Conservation (phyloP, 129 eudicot genomes). For the Scalesia atractyloides region DNA sequence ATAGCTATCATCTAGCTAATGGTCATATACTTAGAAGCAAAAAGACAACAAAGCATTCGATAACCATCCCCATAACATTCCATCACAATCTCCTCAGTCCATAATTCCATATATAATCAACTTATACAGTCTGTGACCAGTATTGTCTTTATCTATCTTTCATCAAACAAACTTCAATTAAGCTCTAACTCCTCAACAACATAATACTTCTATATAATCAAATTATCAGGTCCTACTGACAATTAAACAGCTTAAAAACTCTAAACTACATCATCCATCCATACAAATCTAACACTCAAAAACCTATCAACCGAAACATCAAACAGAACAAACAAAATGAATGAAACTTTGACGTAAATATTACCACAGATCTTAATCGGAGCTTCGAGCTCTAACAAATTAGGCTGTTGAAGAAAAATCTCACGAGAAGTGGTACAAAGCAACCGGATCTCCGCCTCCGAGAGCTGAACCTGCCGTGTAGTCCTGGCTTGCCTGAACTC, state of each 20-base stretch:
- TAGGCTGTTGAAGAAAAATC: constrained; percentile 70
- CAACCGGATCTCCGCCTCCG: constrained; percentile 74
- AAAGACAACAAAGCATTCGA: background rate
- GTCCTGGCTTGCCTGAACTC: constrained; percentile 68
- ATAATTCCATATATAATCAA: background rate
- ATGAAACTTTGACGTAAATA: background rate
- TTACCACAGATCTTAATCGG: constrained; percentile 94
- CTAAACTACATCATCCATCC: no score
- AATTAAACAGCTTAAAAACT: background rate
- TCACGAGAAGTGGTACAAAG: constrained; percentile 57
- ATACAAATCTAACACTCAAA: background rate
- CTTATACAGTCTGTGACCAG: background rate
- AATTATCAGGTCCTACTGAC: constrained; percentile 7
- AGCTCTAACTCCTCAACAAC: background rate
- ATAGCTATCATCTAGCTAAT: background rate
- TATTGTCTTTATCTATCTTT: background rate
- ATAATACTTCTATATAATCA: background rate
- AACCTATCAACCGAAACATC: background rate
- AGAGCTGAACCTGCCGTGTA: constrained; percentile 73
- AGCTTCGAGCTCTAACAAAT: constrained; percentile 76
- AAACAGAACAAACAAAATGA: background rate
- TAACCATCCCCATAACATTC: background rate
- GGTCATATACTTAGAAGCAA: background rate
- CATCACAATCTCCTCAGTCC: background rate
- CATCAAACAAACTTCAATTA: constrained; percentile 10